Base-by-base conservation (phyloP, 208 protist species). In the Leishmania amazonensis region DNA sequence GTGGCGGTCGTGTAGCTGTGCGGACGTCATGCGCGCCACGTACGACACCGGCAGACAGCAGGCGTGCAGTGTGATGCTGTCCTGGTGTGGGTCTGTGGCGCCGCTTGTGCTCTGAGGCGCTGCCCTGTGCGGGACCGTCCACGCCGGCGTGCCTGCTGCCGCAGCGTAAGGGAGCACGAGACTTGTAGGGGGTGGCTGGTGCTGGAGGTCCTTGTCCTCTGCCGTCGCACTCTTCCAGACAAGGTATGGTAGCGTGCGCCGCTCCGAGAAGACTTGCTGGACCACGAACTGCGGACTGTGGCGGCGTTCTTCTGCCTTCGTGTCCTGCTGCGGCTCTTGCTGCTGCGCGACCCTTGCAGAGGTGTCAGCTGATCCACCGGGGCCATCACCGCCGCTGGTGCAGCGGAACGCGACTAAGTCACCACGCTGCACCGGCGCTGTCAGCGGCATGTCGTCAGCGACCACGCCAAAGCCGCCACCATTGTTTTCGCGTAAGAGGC, bases 401-500 rank as follows among this genome's bases (percentile, higher is more conserved):
- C 75, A 71, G 17, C 49, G 85, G 13, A 94, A 92, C n/a, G 90
- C 68, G 3, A 92, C 76, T 6, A 94, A 70, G 71, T 94, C 90
- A 17, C 90, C 90, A 0, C 85, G 80, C 75, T 92, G 87, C 51
- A 94, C 53, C 4, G 90, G 85, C 0, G 87, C 83, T 2, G 57
- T 57, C n/a, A 86, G 82, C 11, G 90, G 88, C 87, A 92, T 75
- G 24, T 82, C 85, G 28, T 87, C 77, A 11, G 81, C 83, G 17
- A 94, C 87, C 54, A 90, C 75, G 3, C 87, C 90, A 77, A 87
- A 87, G 57, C 81, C 78, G 3, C 88, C 87, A n/a, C 90, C 88
- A 40, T 53, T 72, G 75, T 77, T 71, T 24, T 71, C 42, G 65
- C 85, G 71, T 79, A 85, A 62, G 75, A 91, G 65, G 40, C 42